A percentile compares a stretch with the other conserved stretches of the same genome.
Evolutionary conservation across 2,329 filamentous ascomycete genomes (phyloP).

Genomic region (Nectriaceae sp.): DNA sequence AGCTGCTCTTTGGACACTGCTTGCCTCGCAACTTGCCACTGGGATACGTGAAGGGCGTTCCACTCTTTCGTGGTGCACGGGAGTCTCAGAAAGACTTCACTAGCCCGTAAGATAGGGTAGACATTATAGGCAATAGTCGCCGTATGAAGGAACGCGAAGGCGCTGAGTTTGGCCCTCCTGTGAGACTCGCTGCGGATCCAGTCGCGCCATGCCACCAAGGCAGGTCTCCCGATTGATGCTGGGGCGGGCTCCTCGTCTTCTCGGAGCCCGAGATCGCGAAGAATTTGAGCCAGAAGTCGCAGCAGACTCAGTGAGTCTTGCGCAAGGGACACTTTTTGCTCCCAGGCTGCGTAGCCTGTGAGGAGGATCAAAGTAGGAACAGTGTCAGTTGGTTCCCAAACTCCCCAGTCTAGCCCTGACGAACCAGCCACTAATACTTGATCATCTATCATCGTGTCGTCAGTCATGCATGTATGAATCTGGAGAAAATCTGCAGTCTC

Average conservation of each 20-base stretch:
- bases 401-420: no score
- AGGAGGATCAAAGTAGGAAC: no score
- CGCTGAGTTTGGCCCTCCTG: constrained; percentile 38
- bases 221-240: neutral
- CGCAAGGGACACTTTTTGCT: constrained; percentile 32
- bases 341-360: constrained; percentile 43
- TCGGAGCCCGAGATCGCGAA: constrained; percentile 35
- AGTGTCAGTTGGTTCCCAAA: no score
- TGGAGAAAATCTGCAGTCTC: no score
- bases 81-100: constrained; percentile 36
- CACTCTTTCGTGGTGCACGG: constrained; percentile 40
- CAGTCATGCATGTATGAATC: no score
- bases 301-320: constrained; percentile 39
- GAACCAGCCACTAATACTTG: no score
- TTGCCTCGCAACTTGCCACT: constrained; percentile 31
- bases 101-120: constrained; percentile 38
- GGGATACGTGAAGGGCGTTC: constrained; percentile 32
- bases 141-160: constrained; percentile 40
- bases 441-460: no score
- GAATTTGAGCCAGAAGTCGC: constrained; percentile 33
- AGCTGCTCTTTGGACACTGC: constrained; percentile 35
- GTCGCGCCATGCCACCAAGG: constrained; percentile 25
- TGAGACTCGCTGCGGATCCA: constrained; percentile 36
- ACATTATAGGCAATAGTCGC: constrained; percentile 42
- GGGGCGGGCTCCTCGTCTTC: no score